Evolutionary conservation across 2,329 filamentous ascomycete species (phyloP).

Genomic region (Hymenoscyphus albidus): DNA sequence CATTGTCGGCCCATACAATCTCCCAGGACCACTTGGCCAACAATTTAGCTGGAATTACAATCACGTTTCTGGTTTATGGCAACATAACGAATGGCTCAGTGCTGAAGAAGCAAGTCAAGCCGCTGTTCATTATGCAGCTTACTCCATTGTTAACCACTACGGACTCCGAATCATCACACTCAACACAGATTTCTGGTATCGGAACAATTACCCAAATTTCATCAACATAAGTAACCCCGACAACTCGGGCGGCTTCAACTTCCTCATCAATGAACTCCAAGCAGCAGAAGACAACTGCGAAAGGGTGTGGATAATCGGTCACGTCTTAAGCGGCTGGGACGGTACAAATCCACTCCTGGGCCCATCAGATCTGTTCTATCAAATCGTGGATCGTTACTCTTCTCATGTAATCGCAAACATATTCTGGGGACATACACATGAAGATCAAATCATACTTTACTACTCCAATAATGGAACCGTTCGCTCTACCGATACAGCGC

Average conservation of each 20-base stretch:
- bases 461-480: slow-evolving; percentile 50
- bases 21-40: slow-evolving; percentile 49
- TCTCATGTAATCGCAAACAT: slow-evolving; percentile 52
- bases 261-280: slow-evolving; percentile 50
- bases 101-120: slow-evolving; percentile 43
- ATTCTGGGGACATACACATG: slow-evolving; percentile 54
- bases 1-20: slow-evolving; percentile 48
- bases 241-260: slow-evolving; percentile 45
- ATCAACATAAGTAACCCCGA: slow-evolving; percentile 51
- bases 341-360: slow-evolving; percentile 50
- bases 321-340: slow-evolving; percentile 54
- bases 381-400: slow-evolving; percentile 51
- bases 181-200: slow-evolving; percentile 50
- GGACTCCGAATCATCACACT: slow-evolving; percentile 50
- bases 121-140: slow-evolving; percentile 51
- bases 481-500: slow-evolving; percentile 39
- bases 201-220: slow-evolving; percentile 44
- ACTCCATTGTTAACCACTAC: slow-evolving; percentile 50
- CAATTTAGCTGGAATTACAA: slow-evolving; percentile 58
- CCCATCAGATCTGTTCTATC: slow-evolving; percentile 51
- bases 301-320: slow-evolving; percentile 51
- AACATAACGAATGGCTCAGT: slow-evolving; percentile 53
- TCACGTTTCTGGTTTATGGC: slow-evolving; percentile 52
- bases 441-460: slow-evolving; percentile 52
- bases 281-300: slow-evolving; percentile 49